phyloP scores from a whole-genome alignment of 352 stramenopile species.

The Globisporangium carolinianum region DNA sequence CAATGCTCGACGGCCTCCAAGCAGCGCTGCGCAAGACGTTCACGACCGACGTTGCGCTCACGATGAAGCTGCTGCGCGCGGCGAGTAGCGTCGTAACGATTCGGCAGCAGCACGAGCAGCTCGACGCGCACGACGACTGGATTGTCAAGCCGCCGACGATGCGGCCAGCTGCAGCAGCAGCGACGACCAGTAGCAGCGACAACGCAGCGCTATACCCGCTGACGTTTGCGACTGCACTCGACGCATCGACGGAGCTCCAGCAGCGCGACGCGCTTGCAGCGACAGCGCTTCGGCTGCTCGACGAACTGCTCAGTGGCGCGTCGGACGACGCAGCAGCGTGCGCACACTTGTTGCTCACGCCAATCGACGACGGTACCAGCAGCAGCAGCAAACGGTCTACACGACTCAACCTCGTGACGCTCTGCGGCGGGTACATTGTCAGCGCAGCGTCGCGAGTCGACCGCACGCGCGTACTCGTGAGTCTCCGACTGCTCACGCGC shows the following conservation, averaged over 20 bases:
- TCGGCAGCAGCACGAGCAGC: constrained; percentile 9
- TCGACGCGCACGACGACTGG: constrained; percentile 6
- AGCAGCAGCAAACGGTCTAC: no score
- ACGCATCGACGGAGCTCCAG: constrained; percentile 10
- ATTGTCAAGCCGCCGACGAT: constrained; percentile 6
- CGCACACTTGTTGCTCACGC: constrained; percentile 27
- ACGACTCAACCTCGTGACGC: constrained; percentile 38
- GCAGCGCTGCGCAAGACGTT: constrained; percentile 38
- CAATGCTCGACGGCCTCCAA: constrained; percentile 42
- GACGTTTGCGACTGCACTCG: constrained; percentile 24
- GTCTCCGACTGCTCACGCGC: constrained; percentile 45
- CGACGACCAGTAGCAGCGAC: not conserved
- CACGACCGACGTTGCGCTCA: constrained; percentile 36
- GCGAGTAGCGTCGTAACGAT: constrained; percentile 24
- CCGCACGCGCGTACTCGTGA: constrained; percentile 30
- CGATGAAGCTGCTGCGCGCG: constrained; percentile 55
- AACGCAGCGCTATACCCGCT: constrained; percentile 22
- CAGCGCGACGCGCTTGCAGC: constrained; percentile 34
- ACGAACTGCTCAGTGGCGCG: constrained; percentile 22
- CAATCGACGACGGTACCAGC: constrained; percentile 29
- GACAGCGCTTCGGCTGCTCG: constrained; percentile 39
- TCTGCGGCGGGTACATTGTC: constrained; percentile 45
- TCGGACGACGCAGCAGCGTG: constrained; percentile 1
- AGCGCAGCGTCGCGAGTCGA: constrained; percentile 31
- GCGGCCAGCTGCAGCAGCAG: not conserved